phyloP scores from a whole-genome alignment of 163 green algal species.

The Volvox carteri region DNA sequence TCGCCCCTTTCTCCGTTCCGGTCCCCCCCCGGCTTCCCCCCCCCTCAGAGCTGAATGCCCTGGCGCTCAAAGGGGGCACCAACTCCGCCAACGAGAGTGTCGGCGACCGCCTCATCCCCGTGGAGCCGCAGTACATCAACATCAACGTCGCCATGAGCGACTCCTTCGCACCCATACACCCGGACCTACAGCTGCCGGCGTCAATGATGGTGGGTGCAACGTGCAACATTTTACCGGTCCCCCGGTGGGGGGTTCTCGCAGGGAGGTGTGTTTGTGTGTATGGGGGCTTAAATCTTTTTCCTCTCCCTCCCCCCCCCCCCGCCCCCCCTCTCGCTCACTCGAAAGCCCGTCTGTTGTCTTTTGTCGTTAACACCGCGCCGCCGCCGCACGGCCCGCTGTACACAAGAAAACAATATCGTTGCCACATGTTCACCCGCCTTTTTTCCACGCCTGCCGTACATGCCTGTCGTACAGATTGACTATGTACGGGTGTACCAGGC shows the following conservation, averaged over 20 bases:
- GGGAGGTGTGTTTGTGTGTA: background rate
- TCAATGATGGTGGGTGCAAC: constrained; percentile 17
- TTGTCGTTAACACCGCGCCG: background rate
- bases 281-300: too few relatives aligned
- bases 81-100: constrained; percentile 20
- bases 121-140: constrained; percentile 50
- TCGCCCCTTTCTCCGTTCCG: background rate
- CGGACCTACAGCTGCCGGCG: constrained; percentile 24
- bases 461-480: constrained; percentile 19
- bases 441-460: background rate
- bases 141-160: constrained; percentile 47
- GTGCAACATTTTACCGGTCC: background rate
- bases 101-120: constrained; percentile 37
- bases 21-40: background rate
- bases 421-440: background rate
- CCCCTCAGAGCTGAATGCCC: constrained; percentile 19
- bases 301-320: too few relatives aligned
- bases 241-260: too few relatives aligned
- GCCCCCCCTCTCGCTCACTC: too few relatives aligned
- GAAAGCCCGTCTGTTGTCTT: background rate
- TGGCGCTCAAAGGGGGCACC: background rate
- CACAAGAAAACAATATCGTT: background rate
- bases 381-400: background rate
- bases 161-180: constrained; percentile 29
- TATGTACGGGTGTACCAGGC: constrained; percentile 29